Conservation (phyloP, 2,329 filamentous ascomycete genomes). For the Talaromyces sp. region DNA sequence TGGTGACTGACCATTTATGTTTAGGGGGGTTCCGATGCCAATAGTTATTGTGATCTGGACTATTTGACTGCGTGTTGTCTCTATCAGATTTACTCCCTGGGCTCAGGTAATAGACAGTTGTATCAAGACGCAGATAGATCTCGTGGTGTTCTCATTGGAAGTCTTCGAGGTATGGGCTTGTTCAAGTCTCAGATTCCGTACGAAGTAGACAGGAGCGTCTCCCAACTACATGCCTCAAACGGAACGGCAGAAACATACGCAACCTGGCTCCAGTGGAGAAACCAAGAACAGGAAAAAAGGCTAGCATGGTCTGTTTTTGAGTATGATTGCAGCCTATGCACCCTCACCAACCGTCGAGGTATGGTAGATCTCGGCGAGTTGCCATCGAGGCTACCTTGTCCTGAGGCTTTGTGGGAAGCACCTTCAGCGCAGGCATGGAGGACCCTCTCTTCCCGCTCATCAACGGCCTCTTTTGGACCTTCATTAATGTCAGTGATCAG, state of each 20-base stretch:
- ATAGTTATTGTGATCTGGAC: conserved; percentile 3
- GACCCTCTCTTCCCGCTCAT: conserved; percentile 1
- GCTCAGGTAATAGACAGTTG: conserved; percentile 4
- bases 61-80: conserved; percentile 7
- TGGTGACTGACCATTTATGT: neutral
- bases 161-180: conserved; percentile 3
- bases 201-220: neutral
- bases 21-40: conserved; percentile 4
- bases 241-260: neutral
- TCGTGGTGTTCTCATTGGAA: neutral
- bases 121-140: conserved; percentile 6
- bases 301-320: conserved; percentile 6
- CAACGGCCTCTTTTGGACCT: neutral
- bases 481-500: neutral
- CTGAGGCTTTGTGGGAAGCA: conserved; percentile 6
- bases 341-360: conserved; percentile 3
- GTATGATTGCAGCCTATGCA: conserved; percentile 5
- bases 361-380: conserved; percentile 5
- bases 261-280: conserved; percentile 5
- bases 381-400: conserved; percentile 1
- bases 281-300: conserved; percentile 1
- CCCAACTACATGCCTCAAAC: neutral
- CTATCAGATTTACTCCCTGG: conserved; percentile 4
- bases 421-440: conserved; percentile 5
- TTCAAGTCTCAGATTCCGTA: neutral